These are phyloP conservation scores for Inonotus hispidus DNA, from an alignment of 1,284 basidiomycete species.

Conservation along the genomic window DNA sequence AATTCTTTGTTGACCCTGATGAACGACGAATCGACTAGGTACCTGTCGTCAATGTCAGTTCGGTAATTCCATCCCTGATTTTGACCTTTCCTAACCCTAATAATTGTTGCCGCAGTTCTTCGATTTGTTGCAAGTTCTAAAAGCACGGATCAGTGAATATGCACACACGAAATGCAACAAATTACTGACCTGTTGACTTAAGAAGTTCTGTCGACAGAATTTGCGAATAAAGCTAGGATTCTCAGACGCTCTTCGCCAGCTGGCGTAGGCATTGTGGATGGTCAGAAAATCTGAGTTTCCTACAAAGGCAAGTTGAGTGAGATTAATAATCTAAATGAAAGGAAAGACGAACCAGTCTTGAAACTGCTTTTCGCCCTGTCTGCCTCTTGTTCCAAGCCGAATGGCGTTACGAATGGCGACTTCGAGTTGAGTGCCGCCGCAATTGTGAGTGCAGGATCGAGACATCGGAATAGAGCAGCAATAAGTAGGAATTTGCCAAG, in stretches of 20 bases:
- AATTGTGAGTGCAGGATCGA: constrained; percentile 95
- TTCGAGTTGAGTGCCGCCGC: constrained; percentile 92
- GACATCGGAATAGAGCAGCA: constrained; percentile 82
- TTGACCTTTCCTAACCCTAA: constrained; percentile 48
- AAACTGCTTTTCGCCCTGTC: constrained; percentile 82
- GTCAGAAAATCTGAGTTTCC: constrained; percentile 98
- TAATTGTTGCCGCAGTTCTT: constrained; percentile 94
- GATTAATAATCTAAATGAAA: background rate
- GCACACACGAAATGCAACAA: background rate
- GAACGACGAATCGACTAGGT: constrained; percentile 85
- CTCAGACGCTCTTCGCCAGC: constrained; percentile 79
- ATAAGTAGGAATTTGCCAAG: constrained; percentile 92
- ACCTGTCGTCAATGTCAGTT: constrained; percentile 35
- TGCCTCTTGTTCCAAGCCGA: constrained; percentile 86
- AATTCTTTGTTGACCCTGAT: constrained; percentile 66
- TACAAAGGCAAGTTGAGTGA: constrained; percentile 26
- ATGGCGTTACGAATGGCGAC: constrained; percentile 86
- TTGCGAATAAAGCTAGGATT: constrained; percentile 59
- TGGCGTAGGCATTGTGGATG: constrained; percentile 85
- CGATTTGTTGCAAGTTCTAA: constrained; percentile 92
- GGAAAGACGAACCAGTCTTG: constrained; percentile 52
- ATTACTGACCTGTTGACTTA: constrained; percentile 72
- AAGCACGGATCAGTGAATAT: background rate
- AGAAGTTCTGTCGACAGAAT: constrained; percentile 81
- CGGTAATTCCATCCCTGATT: background rate